phyloP scores from a whole-genome alignment of 2,329 filamentous ascomycete genomes.

The Fusarium luffae region DNA sequence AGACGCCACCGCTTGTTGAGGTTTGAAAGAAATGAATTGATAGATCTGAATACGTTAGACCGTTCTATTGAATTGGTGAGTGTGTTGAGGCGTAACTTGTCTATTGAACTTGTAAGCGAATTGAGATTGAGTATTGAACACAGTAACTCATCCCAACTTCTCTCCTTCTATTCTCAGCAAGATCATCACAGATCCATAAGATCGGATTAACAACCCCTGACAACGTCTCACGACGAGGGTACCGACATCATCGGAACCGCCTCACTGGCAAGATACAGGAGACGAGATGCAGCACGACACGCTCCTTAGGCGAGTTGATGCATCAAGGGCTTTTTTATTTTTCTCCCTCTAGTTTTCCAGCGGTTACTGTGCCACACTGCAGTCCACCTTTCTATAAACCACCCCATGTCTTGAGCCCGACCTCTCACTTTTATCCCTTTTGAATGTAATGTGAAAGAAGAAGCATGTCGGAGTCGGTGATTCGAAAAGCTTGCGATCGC shows the following conservation, averaged over 20 bases:
- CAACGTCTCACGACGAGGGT: conserved; percentile 39
- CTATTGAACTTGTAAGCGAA: background rate
- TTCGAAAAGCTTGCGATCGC: conserved; percentile 59
- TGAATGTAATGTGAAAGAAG: conserved; percentile 9
- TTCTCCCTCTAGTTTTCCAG: background rate
- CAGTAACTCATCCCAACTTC: background rate
- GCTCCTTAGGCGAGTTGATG: conserved; percentile 41
- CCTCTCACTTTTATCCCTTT: conserved; percentile 28
- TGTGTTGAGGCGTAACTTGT: background rate
- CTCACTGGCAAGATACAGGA: conserved; percentile 38
- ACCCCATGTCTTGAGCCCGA: conserved; percentile 44
- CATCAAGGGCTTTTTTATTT: conserved; percentile 18
- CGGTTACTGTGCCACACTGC: conserved; percentile 28
- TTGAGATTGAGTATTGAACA: background rate
- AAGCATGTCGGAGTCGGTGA: conserved; percentile 53
- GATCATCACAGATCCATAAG: conserved; percentile 29
- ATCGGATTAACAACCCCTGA: conserved; percentile 27
- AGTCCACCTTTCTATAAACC: conserved; percentile 27
- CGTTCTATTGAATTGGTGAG: too few species aligned
- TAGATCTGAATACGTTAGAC: background rate
- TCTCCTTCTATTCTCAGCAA: background rate
- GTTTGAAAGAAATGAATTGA: background rate
- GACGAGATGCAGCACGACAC: conserved; percentile 33
- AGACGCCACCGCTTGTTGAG: conserved; percentile 33
- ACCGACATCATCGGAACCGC: conserved; percentile 41